Conservation (phyloP, 2,329 filamentous ascomycete genomes). For the Domatiomyces catenatus region DNA sequence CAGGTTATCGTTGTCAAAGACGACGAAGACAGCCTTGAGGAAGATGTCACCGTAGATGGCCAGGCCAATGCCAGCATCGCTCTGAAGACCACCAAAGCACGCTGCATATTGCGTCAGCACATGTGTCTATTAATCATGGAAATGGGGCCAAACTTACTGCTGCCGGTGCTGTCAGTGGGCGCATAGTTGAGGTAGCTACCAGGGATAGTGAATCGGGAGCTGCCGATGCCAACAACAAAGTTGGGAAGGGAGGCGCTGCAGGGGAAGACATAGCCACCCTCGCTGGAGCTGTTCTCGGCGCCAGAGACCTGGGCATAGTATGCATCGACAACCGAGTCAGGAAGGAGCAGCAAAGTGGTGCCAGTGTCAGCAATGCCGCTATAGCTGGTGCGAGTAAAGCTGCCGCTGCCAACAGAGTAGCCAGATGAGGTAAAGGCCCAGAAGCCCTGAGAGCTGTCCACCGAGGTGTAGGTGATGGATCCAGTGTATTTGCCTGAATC, state of each 20-base stretch:
- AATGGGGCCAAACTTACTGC: constrained; percentile 10
- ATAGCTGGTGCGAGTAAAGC: constrained; percentile 28
- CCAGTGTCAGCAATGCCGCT: constrained; percentile 54
- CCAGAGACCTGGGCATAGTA: constrained; percentile 47
- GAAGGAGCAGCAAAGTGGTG: constrained; percentile 50
- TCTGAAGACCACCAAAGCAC: constrained; percentile 68
- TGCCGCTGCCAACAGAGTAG: constrained; percentile 37
- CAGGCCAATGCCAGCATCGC: constrained; percentile 38
- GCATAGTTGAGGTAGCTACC: constrained; percentile 38
- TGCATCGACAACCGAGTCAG: constrained; percentile 35
- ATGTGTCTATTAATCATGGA: not conserved
- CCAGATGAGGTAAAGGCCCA: constrained; percentile 46
- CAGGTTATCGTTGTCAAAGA: constrained; percentile 41
- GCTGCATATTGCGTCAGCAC: constrained; percentile 8
- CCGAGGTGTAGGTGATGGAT: constrained; percentile 38
- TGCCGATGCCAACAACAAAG: constrained; percentile 38
- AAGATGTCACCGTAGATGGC: constrained; percentile 66
- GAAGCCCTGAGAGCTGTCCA: constrained; percentile 43
- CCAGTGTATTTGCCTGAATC: constrained; percentile 45
- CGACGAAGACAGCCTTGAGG: constrained; percentile 60
- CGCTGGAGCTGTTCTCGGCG: constrained; percentile 21
- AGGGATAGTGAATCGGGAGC: constrained; percentile 35
- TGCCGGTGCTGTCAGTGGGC: constrained; percentile 8
- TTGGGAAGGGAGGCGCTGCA: constrained; percentile 37
- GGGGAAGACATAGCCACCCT: constrained; percentile 26